Conservation (phyloP, 352 stramenopile genomes). For the Phytophthora multivora region DNA sequence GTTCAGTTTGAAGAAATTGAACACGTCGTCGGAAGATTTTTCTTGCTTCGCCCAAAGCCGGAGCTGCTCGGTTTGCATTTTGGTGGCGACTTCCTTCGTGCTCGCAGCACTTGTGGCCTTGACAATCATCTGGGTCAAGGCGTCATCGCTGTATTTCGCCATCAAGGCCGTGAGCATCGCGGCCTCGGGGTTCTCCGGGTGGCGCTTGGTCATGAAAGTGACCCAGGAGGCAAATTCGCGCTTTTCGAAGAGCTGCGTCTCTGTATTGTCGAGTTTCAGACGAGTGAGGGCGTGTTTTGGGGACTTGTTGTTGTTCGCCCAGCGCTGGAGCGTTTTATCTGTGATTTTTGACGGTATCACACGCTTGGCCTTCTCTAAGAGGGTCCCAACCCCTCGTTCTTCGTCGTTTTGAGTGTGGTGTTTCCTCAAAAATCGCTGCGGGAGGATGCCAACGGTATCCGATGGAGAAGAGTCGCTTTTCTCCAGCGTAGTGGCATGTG, state of each 20-base stretch:
- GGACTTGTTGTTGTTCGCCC: slow-evolving; percentile 3
- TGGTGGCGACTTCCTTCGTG: slow-evolving; percentile 1
- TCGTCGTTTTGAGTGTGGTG: not conserved
- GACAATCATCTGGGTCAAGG: slow-evolving; percentile 1
- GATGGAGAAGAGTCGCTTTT: not conserved
- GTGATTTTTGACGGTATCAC: not conserved
- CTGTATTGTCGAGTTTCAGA: slow-evolving; percentile 1
- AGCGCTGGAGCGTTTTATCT: not conserved
- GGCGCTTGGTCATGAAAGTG: not conserved
- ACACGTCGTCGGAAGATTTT: slow-evolving; percentile 8
- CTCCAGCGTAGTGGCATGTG: not conserved
- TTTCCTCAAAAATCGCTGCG: not conserved
- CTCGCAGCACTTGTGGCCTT: not conserved
- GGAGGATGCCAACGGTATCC: not conserved
- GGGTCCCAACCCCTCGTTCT: not conserved
- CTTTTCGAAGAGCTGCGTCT: not conserved
- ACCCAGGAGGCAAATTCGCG: slow-evolving; percentile 1
- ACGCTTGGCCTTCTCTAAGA: not conserved
- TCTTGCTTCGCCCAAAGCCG: not conserved
- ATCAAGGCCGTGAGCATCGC: not conserved
- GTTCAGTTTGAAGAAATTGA: not conserved
- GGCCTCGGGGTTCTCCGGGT: slow-evolving; percentile 1
- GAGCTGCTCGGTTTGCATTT: slow-evolving; percentile 5
- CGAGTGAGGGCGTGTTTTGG: not conserved
- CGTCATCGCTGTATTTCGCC: slow-evolving; percentile 2